Conservation (phyloP, 495 filamentous ascomycete species). For the Neurospora tetraspora region DNA sequence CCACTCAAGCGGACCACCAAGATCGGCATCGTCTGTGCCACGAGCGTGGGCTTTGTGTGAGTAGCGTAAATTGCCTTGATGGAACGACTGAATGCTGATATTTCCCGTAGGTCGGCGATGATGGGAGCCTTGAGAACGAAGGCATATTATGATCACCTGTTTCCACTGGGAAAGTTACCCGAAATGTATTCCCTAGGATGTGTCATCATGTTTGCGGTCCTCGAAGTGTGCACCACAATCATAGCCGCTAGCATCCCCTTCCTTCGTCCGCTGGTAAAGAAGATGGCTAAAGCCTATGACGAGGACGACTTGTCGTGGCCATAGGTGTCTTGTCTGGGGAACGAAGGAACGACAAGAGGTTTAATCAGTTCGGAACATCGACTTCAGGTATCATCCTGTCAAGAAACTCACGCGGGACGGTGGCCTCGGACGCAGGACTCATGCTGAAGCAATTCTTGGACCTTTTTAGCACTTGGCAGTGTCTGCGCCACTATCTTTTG, state of each 20-base stretch:
- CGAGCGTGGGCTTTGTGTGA: background rate
- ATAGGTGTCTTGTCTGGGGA: background rate
- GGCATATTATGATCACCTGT: background rate
- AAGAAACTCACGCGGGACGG: too few species aligned
- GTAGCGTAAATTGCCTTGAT: background rate
- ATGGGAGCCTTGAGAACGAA: background rate
- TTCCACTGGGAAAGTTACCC: background rate
- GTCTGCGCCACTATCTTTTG: too few species aligned
- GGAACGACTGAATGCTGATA: background rate
- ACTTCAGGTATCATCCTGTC: too few species aligned
- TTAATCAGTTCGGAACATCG: too few species aligned
- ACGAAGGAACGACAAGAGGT: background rate
- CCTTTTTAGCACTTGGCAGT: too few species aligned
- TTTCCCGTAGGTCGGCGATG: background rate
- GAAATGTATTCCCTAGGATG: background rate
- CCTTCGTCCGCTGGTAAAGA: background rate
- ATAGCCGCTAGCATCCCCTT: background rate
- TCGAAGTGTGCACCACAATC: background rate
- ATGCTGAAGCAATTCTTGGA: too few species aligned
- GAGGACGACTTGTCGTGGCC: background rate
- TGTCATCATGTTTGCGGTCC: background rate
- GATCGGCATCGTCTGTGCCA: background rate
- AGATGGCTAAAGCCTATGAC: background rate
- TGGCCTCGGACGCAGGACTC: too few species aligned
- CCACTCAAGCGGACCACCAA: background rate